A percentile compares a stretch with the other conserved stretches of the same genome.
Conservation (phyloP, 139 green algal genomes). For the Chlorokybus atmophyticus region DNA sequence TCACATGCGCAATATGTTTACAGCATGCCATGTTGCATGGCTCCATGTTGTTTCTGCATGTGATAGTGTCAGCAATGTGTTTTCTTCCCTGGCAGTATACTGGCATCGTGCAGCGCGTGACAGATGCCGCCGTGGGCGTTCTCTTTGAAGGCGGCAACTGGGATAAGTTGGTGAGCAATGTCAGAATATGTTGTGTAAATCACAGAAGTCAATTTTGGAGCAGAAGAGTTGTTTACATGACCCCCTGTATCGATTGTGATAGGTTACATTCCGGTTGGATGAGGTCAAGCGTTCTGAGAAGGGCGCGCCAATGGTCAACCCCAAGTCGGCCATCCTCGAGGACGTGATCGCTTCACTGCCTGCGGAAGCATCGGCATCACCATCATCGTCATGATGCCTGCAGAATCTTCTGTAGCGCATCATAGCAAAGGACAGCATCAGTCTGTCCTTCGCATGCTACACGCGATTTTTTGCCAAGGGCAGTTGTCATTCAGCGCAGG, state of each 20-base stretch:
- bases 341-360: too few species aligned
- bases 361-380: too few species aligned
- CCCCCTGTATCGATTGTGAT: conserved; percentile 1
- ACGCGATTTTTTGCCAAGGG: too few species aligned
- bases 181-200: background rate
- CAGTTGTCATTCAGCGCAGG: too few species aligned
- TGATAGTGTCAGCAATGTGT: background rate
- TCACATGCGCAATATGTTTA: background rate
- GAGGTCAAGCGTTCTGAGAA: conserved; percentile 16
- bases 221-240: background rate
- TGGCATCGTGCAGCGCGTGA: conserved; percentile 33
- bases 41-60: background rate
- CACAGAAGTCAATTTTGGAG: background rate
- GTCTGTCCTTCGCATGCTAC: too few species aligned
- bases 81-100: conserved; percentile 4
- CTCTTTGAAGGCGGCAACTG: conserved; percentile 38
- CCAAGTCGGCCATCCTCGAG: conserved; percentile 23
- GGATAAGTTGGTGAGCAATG: conserved; percentile 27
- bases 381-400: too few species aligned
- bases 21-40: background rate
- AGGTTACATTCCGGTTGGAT: conserved; percentile 18
- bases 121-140: conserved; percentile 24
- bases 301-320: conserved; percentile 22
- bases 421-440: too few species aligned
- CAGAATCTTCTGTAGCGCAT: too few species aligned